Evolutionary conservation across 306 rosid species (phyloP), one percentile per base, ranked within the genome.

Genomic region (Prunus padus): DNA sequence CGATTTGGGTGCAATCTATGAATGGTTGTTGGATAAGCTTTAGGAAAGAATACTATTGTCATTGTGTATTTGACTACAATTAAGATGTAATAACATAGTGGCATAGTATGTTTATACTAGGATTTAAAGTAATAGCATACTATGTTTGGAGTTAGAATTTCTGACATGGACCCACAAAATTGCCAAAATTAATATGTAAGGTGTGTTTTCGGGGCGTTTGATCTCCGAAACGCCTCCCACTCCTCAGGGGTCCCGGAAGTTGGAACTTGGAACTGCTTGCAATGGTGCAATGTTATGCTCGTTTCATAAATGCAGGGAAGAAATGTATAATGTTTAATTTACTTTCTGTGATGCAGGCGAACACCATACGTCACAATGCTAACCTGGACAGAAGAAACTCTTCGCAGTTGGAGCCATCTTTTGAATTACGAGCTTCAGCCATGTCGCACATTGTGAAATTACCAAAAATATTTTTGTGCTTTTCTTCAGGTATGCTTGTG

Each of bases 341-440:
- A 57, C 42, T 10, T 55, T 26, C 16, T 19, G 19, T 55, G n/a
- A 22, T 42, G 67, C 68, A 72, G 76, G 57, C 20, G 19, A 10
- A 5, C 12, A 13, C 45, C 19, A 16, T 25, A 20, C 59, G 67
- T 49, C 44, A 5, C 56, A 14, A 26, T 7, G 11, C 56, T 20
- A 33, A 57, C 11, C 44, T 72, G 22, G 55, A 72, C 51, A 22
- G 55, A 56, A 72, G 28, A n/a, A 42, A 22, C 76, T 72, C 66
- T 40, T 59, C 26, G 3, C 56, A 16, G 7, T 8, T 56, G 26
- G 7, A 25, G 33, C 75, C 64, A 54, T 54, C 33, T 11, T 37
- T 22, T 33, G 40, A 69, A 71, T 22, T 8, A 7, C 22, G 20
- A 55, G 65, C 66, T 40, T 55, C 40, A n/a, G 56, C 11, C 65